Conservation (phyloP, 352 stramenopile species). For the Blastocystis hominis region DNA sequence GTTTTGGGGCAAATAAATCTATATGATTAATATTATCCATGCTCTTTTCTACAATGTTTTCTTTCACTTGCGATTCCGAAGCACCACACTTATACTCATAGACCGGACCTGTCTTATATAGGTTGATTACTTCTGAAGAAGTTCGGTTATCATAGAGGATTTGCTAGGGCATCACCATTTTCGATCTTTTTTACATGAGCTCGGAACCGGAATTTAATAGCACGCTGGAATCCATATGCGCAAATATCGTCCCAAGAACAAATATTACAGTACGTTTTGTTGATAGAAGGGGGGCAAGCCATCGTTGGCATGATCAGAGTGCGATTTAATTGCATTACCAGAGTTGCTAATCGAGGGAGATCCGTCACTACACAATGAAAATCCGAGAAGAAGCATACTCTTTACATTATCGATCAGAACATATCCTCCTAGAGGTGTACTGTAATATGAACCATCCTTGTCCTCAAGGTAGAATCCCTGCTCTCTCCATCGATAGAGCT, state of each 20-base stretch:
- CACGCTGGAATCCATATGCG: neutral
- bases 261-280: neutral
- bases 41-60: neutral
- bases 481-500: constrained; percentile 35
- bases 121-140: neutral
- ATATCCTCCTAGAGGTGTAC: neutral
- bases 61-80: neutral
- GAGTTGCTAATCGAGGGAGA: neutral
- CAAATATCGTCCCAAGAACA: neutral
- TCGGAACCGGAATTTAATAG: neutral
- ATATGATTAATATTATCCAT: neutral
- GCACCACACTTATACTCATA: neutral
- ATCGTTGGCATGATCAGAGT: constrained; percentile 30
- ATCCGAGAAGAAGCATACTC: neutral
- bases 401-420: neutral
- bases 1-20: neutral
- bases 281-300: neutral
- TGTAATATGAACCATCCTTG: neutral
- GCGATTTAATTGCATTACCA: neutral
- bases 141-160: constrained; percentile 33
- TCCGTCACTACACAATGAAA: neutral
- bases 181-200: neutral
- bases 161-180: neutral
- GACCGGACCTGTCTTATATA: neutral
- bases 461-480: constrained; percentile 9